A percentile compares a stretch with the other conserved stretches of the same genome.
These are phyloP conservation scores for Candida sonorensis DNA, from an alignment of 805 yeast species.

Conservation along the genomic window DNA sequence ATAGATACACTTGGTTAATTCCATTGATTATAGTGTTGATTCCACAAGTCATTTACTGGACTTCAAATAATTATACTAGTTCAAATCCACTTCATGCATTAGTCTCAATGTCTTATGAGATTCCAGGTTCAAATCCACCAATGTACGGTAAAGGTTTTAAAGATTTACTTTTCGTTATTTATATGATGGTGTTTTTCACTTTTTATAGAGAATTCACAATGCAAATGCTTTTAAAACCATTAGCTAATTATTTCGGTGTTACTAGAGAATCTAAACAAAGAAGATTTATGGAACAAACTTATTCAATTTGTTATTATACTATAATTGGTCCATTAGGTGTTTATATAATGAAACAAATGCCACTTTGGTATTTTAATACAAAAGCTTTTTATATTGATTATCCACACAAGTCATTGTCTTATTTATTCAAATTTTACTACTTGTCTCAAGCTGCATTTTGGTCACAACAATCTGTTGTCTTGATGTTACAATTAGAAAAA, in stretches of 20 bases:
- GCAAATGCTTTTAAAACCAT: constrained; percentile 73
- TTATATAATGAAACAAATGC: constrained; percentile 76
- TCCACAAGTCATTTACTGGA: constrained; percentile 38
- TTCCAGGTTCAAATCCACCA: constrained; percentile 48
- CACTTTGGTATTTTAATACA: constrained; percentile 88
- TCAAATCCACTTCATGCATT: constrained; percentile 59
- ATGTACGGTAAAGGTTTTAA: constrained; percentile 80
- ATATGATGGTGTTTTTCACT: constrained; percentile 81
- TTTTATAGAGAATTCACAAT: constrained; percentile 85
- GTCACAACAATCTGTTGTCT: constrained; percentile 90
- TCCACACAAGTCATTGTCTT: constrained; percentile 76
- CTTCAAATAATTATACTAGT: constrained; percentile 51
- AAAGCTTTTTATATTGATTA: constrained; percentile 68
- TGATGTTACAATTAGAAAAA: constrained; percentile 80
- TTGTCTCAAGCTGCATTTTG: constrained; percentile 94
- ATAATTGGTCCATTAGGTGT: constrained; percentile 80
- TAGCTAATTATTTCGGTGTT: constrained; percentile 52
- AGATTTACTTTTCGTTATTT: constrained; percentile 75
- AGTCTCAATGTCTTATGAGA: constrained; percentile 57
- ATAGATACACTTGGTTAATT: constrained; percentile 64
- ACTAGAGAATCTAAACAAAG: constrained; percentile 48
- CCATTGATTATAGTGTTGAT: constrained; percentile 46
- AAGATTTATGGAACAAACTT: constrained; percentile 91
- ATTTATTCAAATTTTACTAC: constrained; percentile 71
- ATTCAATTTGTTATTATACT: constrained; percentile 75